Base-by-base conservation (phyloP, 176 grass and related monocot genomes). In the Hyparrhenia diplandra region DNA sequence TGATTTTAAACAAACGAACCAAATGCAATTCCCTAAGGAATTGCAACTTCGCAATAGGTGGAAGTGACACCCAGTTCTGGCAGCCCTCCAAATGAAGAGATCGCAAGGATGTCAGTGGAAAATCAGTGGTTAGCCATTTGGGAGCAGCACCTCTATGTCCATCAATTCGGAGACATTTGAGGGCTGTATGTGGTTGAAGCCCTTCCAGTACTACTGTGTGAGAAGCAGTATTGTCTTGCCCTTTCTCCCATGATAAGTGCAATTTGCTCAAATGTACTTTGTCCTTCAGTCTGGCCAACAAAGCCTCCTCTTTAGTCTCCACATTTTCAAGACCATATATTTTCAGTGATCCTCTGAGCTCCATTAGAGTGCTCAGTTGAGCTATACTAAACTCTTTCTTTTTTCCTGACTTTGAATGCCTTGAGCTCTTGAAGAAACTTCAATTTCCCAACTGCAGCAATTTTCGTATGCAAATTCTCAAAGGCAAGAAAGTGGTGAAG, bases 371-470 rank as follows among this genome's bases (percentile, higher is more conserved):
- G 36, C 74, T 40, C 46, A 84, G 14, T 6, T 69, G 62, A 45
- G 18, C 24, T 30, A 84, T 84, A 40, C 25, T 45, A 42, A 68
- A 77, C 10, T 27, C 82, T 42, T 64, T 64, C 20, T 28, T 45
- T 45, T n/a, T 61, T 71, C 18, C 11, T 25, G 11, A 74, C 41
- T 51, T 64, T 64, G 31, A 59, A 60, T 4, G 23, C 27, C 24
- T 77, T 69, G 18, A 84, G 54, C 46, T 84, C 67, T 58, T 84
- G 82, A 60, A 84, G 82, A 65, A 67, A 70, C 34, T 40, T 84
- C 45, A 84, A 21, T 69, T 69, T 84, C 5, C 73, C 82, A 41
- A 77, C 65, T 0, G 1, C 47, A 69, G 9, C 45, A 58, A 84
- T 84, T 68, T 59, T 77, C 20, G 4, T 1, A 34, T 73, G 58